A percentile compares a stretch with the other conserved stretches of the same genome.
Evolutionary conservation across 805 yeast genomes (phyloP).

Genomic region (Saturnispora ahearnii): DNA sequence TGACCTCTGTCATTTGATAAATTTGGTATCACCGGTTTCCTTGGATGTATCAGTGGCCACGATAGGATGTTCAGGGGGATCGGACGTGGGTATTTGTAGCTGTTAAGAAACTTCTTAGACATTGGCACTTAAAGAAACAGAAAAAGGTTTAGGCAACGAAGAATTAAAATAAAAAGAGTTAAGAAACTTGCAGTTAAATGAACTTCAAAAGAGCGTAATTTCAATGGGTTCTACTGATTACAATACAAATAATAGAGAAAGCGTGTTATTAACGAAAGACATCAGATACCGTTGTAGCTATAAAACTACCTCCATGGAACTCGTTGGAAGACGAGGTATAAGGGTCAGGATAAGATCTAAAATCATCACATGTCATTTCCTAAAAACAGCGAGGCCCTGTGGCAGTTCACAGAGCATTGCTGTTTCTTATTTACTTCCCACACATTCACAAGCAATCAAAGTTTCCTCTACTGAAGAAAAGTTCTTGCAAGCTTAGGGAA

Average conservation of each 20-base stretch:
- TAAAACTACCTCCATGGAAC: constrained; percentile 16
- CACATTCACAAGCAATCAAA: not conserved
- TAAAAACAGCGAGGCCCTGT: not conserved
- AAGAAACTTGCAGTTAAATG: no score
- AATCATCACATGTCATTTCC: constrained; percentile 12
- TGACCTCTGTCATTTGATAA: not conserved
- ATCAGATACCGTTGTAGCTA: constrained; percentile 35
- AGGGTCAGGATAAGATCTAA: constrained; percentile 14
- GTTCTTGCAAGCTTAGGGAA: not conserved
- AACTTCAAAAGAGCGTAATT: not conserved
- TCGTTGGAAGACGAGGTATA: constrained; percentile 18
- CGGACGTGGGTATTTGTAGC: constrained; percentile 10
- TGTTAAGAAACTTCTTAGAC: constrained; percentile 8
- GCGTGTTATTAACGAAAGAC: not conserved
- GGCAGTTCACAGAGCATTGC: not conserved
- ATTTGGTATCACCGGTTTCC: not conserved
- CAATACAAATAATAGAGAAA: not conserved
- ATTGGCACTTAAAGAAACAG: not conserved
- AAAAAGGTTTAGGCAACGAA: not conserved
- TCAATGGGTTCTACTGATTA: not conserved
- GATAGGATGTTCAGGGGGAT: constrained; percentile 6
- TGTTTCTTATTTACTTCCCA: not conserved
- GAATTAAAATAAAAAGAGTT: not conserved
- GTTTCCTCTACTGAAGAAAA: no score
- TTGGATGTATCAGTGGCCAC: constrained; percentile 1